A percentile compares a stretch with the other conserved stretches of the same genome.
Evolutionary conservation across 2,329 filamentous ascomycete genomes (phyloP).

Genomic region (Thelonectria discophora): DNA sequence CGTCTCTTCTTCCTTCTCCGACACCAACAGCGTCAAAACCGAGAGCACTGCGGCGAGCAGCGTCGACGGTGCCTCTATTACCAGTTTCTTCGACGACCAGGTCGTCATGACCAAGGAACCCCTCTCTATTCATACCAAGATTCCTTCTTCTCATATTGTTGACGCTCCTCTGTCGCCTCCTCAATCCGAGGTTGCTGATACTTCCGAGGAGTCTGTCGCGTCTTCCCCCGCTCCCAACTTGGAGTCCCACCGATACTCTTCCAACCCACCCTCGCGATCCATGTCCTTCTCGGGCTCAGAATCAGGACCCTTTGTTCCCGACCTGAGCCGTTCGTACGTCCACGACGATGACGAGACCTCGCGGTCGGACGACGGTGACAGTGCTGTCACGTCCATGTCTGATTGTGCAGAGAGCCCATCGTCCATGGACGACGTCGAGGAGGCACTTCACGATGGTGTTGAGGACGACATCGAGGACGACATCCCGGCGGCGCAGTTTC

Average conservation of each 20-base stretch:
- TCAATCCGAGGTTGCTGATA: slow-evolving; percentile 56
- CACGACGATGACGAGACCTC: slow-evolving; percentile 56
- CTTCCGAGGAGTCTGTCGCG: slow-evolving; percentile 55
- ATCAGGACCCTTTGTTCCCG: slow-evolving; percentile 50
- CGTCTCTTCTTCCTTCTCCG: slow-evolving; percentile 50
- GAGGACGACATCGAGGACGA: slow-evolving; percentile 49
- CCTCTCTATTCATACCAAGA: slow-evolving; percentile 40
- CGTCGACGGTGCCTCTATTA: slow-evolving; percentile 49
- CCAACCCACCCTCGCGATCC: slow-evolving; percentile 56
- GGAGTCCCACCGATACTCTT: slow-evolving; percentile 46
- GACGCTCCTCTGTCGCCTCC: slow-evolving; percentile 51
- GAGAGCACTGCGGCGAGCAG: slow-evolving; percentile 52
- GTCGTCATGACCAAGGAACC: slow-evolving; percentile 58
- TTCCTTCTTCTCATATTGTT: slow-evolving; percentile 31
- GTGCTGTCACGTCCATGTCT: slow-evolving; percentile 55
- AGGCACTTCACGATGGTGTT: slow-evolving; percentile 44
- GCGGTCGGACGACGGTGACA: slow-evolving; percentile 56
- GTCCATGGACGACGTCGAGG: slow-evolving; percentile 45
- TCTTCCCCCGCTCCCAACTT: slow-evolving; percentile 48
- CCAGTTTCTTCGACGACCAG: slow-evolving; percentile 55
- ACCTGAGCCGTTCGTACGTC: slow-evolving; percentile 41
- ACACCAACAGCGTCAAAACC: slow-evolving; percentile 49
- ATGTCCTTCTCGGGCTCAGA: slow-evolving; percentile 64
- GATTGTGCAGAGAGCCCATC: slow-evolving; percentile 54
- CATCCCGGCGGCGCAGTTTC: slow-evolving; percentile 51